These are phyloP conservation scores for Chaetomiaceae sp. DNA, from an alignment of 2,329 filamentous ascomycete species.

Conservation along the genomic window DNA sequence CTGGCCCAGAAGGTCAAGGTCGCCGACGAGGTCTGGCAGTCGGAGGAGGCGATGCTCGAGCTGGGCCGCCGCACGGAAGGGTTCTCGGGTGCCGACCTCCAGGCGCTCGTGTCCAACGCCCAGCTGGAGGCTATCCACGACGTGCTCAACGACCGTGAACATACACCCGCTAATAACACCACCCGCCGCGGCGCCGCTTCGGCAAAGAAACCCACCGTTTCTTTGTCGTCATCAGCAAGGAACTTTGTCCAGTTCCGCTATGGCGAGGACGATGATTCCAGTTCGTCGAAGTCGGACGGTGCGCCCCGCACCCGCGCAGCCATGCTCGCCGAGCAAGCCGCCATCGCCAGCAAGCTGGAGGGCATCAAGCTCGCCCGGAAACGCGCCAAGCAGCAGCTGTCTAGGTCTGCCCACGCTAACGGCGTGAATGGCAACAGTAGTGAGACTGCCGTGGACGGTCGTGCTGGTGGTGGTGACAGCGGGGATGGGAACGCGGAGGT, in stretches of 20 bases:
- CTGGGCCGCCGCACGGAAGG: slow-evolving; percentile 79
- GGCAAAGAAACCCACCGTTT: slow-evolving; percentile 33
- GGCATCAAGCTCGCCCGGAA: slow-evolving; percentile 69
- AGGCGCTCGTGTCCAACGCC: slow-evolving; percentile 92
- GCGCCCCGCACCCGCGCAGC: slow-evolving; percentile 46
- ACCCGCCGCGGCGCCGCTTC: slow-evolving; percentile 33
- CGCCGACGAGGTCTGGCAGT: slow-evolving; percentile 57
- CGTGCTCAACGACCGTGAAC: slow-evolving; percentile 62
- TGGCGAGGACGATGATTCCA: slow-evolving; percentile 49
- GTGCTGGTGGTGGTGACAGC: too few species aligned
- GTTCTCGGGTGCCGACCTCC: slow-evolving; percentile 89
- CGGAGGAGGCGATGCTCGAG: slow-evolving; percentile 57
- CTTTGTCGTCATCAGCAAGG: slow-evolving; percentile 31
- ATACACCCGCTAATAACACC: slow-evolving; percentile 19
- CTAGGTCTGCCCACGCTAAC: slow-evolving; percentile 12
- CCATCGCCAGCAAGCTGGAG: slow-evolving; percentile 76
- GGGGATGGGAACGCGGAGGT: slow-evolving; percentile 62
- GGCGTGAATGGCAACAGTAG: neutral
- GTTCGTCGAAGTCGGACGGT: slow-evolving; percentile 39
- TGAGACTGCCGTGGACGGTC: slow-evolving; percentile 22
- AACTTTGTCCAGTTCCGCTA: slow-evolving; percentile 84
- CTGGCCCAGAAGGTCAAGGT: slow-evolving; percentile 79
- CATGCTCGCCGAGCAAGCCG: slow-evolving; percentile 68
- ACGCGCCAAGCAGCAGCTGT: slow-evolving; percentile 52
- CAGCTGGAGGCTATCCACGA: slow-evolving; percentile 97